Base-by-base conservation (phyloP, 257 asterid genomes). In the Schizonepeta tenuifolia region DNA sequence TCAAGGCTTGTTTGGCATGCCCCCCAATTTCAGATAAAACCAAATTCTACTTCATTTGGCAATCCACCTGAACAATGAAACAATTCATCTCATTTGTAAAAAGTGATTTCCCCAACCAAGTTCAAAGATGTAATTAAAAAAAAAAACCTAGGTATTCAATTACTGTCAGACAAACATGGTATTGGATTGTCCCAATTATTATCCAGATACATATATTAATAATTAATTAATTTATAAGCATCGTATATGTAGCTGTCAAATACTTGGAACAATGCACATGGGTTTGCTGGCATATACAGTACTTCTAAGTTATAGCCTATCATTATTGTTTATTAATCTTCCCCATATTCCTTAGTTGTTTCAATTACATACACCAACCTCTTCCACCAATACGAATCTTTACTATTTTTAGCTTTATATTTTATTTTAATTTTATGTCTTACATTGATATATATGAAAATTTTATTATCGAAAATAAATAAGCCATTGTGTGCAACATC, bases 281-380 rank as follows among this genome's bases (percentile, higher is more conserved):
- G 85, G 70, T 22, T 64, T 57, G 80, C 76, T 82, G 86, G 73
- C 75, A 67, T 63, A n/a, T 33, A n/a, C n/a, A n/a, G n/a, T n/a
- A 41, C 54, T 57, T 38, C 43, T 38, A 31, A 40, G 3, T 49
- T 71, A 55, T 38, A 77, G 49, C 12, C 40, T 40, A 56, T 46
- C 69, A 61, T 24, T 65, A 11, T 44, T n/a, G 36, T 24, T 17
- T 6, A 65, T 24, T 24, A 36, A 58, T 24, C 68, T 65, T 57
- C 33, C 76, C 78, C 81, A 82, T 83, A 80, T 64, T 71, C 69
- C 78, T 57, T 67, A 50, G 55, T 56, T 76, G 73, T 70, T 74
- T 86, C 88, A 79, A 81, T 75, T 84, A 72, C 81, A 72, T 82
- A 79, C 80, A 43, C 53, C 74, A 80, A 73, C 80, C 70, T 75